Conservation (phyloP, 306 rosid species). For the Castanea crenata region DNA sequence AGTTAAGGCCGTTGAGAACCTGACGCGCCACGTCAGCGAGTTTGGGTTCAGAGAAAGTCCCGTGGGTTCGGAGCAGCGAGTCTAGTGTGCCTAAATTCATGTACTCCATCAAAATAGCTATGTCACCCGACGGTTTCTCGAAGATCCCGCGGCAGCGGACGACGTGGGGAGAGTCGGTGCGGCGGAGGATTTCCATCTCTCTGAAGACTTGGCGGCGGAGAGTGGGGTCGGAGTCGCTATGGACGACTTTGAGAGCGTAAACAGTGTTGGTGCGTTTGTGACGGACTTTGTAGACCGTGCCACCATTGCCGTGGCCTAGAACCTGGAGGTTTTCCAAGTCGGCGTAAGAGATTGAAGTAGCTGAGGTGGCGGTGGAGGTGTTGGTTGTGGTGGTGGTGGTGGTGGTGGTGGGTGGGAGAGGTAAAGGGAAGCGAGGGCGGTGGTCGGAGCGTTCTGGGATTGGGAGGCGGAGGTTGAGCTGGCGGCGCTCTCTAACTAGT, state of each 20-base stretch:
- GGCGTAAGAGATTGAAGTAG: constrained; percentile 19
- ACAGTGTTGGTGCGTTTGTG: constrained; percentile 46
- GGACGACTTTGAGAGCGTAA: constrained; percentile 70
- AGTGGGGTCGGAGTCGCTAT: constrained; percentile 49
- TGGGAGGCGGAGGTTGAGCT: constrained; percentile 66
- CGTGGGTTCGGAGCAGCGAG: constrained; percentile 30
- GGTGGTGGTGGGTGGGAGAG: constrained; percentile 18
- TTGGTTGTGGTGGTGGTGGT: neutral
- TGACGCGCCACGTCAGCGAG: constrained; percentile 63
- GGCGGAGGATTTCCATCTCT: constrained; percentile 79
- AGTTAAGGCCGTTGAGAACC: constrained; percentile 62
- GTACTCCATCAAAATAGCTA: constrained; percentile 73
- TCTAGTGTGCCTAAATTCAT: constrained; percentile 75
- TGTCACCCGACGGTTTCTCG: constrained; percentile 80
- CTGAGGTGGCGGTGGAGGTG: constrained; percentile 17
- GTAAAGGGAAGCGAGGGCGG: constrained; percentile 40
- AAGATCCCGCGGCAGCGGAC: constrained; percentile 60
- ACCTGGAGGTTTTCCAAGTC: constrained; percentile 73
- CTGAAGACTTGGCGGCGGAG: constrained; percentile 63
- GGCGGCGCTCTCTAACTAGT: constrained; percentile 74
- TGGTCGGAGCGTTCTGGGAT: constrained; percentile 37
- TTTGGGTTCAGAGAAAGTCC: constrained; percentile 52
- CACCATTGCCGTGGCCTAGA: constrained; percentile 87
- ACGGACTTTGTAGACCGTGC: constrained; percentile 90
- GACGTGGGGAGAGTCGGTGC: constrained; percentile 69